A percentile compares a stretch with the other conserved stretches of the same genome.
These are phyloP conservation scores for Scutellospora calospora DNA, from an alignment of 371 early-diverging fungal genomes.

Conservation along the genomic window DNA sequence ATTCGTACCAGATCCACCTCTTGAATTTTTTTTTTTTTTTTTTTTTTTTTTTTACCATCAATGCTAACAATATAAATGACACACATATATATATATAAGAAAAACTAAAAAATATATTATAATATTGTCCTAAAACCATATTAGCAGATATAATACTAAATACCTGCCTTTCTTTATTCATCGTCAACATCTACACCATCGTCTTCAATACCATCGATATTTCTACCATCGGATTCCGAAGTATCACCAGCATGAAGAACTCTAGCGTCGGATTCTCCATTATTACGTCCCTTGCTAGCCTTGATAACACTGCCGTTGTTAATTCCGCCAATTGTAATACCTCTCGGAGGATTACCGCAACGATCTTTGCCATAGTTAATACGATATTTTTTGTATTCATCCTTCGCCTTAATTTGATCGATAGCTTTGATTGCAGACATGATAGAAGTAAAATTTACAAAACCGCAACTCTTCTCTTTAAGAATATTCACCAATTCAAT, in stretches of 20 bases:
- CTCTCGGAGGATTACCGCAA: conserved; percentile 70
- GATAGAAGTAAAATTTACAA: conserved; percentile 84
- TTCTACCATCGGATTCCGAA: conserved; percentile 34
- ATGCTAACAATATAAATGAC: background rate
- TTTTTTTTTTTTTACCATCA: background rate
- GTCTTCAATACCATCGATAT: conserved; percentile 26
- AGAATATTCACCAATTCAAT: conserved; percentile 82
- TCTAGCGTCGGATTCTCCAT: conserved; percentile 42
- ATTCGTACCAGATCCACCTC: background rate
- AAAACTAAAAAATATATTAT: background rate
- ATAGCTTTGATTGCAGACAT: conserved; percentile 76
- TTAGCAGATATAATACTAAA: background rate
- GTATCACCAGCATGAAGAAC: conserved; percentile 42
- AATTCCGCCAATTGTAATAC: conserved; percentile 22
- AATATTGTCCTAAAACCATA: background rate
- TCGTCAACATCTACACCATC: conserved; percentile 32
- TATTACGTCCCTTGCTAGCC: conserved; percentile 38
- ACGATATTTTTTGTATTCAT: conserved; percentile 63
- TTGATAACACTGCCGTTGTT: background rate
- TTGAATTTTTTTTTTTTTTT: background rate
- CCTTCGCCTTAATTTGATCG: conserved; percentile 63
- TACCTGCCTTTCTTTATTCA: conserved; percentile 13
- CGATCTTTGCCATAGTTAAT: conserved; percentile 88
- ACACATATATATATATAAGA: background rate
- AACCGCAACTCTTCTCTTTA: conserved; percentile 81